Evolutionary conservation across 148 eudicot genomes (phyloP).

Genomic region (Chenopodium album): DNA sequence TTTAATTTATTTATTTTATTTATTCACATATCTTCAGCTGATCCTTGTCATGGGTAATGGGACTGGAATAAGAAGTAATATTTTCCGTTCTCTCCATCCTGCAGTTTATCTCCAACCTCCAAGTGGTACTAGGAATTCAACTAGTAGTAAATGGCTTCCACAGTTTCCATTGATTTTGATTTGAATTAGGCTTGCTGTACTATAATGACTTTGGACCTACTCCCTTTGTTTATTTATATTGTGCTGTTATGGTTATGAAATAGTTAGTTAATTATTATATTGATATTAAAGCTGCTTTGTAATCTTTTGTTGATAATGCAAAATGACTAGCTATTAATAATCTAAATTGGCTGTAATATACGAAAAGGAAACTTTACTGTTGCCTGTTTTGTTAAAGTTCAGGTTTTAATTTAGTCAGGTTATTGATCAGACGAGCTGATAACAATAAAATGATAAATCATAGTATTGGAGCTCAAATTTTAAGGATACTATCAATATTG

Average conservation of each 20-base stretch:
- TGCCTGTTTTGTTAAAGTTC: not conserved
- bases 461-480: no score
- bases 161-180: not conserved
- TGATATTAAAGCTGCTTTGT: no score
- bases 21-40: not conserved
- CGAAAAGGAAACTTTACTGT: not conserved
- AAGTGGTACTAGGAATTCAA: not conserved
- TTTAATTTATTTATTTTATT: no score
- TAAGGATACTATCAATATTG: no score
- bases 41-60: not conserved
- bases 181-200: not conserved
- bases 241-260: no score
- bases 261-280: no score
- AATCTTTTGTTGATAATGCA: no score
- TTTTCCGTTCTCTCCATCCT: not conserved
- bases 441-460: no score
- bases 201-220: not conserved
- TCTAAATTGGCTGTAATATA: no score
- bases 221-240: no score
- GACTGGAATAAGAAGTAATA: not conserved
- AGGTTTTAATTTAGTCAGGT: not conserved
- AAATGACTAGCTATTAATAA: no score
- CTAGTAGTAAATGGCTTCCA: not conserved
- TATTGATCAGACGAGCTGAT: not conserved
- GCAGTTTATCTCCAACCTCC: no score